Evolutionary conservation across 2,329 filamentous ascomycete genomes (phyloP).

Genomic region (Aspergillus arachidicola): DNA sequence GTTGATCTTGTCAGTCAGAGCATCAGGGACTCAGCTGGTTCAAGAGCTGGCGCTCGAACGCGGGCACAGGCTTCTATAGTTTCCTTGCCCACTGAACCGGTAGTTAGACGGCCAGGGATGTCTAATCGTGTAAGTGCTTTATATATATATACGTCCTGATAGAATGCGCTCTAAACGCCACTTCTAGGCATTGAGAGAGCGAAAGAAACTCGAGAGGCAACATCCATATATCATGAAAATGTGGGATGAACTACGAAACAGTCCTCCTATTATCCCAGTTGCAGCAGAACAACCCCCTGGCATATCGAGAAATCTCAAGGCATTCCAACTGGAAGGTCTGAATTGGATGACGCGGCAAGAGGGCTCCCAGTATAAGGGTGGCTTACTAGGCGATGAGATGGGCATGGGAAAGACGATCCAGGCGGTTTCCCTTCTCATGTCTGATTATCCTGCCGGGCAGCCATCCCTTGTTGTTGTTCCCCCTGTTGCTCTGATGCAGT

Average conservation of each 20-base stretch:
- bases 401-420: constrained; percentile 98
- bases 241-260: constrained; percentile 76
- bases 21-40: constrained; percentile 2
- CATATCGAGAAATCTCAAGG: constrained; percentile 83
- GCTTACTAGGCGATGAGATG: constrained; percentile 96
- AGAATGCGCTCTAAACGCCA: constrained; percentile 31
- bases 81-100: constrained; percentile 5
- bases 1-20: constrained; percentile 5
- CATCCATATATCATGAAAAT: constrained; percentile 82
- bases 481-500: constrained; percentile 93
- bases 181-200: constrained; percentile 52
- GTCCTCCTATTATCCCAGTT: constrained; percentile 66
- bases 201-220: constrained; percentile 68
- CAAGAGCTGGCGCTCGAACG: constrained; percentile 4
- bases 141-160: constrained; percentile 25
- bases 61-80: constrained; percentile 1
- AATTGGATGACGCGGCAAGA: constrained; percentile 96
- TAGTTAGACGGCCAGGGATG: constrained; percentile 20
- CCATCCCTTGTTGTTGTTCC: constrained; percentile 89
- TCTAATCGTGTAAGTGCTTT: constrained; percentile 33
- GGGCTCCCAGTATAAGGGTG: constrained; percentile 79
- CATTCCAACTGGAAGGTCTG: constrained; percentile 90
- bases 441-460: constrained; percentile 81
- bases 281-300: constrained; percentile 71
- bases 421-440: constrained; percentile 97